A percentile compares a stretch with the other conserved stretches of the same genome.
These are phyloP conservation scores for Kandelia obovata DNA, from an alignment of 345 rosid genomes.

Conservation along the genomic window DNA sequence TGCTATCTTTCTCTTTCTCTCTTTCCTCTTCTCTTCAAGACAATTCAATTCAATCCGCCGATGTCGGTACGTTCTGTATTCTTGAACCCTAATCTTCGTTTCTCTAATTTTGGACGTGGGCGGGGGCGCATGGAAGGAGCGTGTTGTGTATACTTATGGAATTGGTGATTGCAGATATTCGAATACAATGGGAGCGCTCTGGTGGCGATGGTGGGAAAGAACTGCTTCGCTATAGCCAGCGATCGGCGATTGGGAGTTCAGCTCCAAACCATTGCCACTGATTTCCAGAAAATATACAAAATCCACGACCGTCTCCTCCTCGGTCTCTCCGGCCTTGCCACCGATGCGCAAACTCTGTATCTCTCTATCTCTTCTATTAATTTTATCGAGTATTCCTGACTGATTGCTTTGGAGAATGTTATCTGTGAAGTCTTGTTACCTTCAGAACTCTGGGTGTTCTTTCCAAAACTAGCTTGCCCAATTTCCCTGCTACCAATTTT, in stretches of 20 bases:
- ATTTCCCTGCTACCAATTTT: too few relatives aligned
- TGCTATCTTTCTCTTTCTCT: neutral
- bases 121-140: too few relatives aligned
- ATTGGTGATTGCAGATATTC: conserved; percentile 53
- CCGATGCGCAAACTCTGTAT: conserved; percentile 92
- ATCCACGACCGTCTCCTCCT: conserved; percentile 80
- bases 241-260: conserved; percentile 91
- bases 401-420: too few relatives aligned
- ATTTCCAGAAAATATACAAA: conserved; percentile 78
- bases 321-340: conserved; percentile 93
- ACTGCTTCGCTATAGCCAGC: conserved; percentile 97
- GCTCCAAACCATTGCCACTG: conserved; percentile 94
- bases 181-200: conserved; percentile 99
- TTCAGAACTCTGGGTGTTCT: too few relatives aligned
- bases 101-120: too few relatives aligned
- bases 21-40: neutral
- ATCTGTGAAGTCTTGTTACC: too few relatives aligned
- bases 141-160: neutral
- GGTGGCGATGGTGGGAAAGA: conserved; percentile 99
- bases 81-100: conserved; percentile 7
- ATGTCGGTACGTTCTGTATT: conserved; percentile 53
- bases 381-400: neutral
- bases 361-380: neutral
- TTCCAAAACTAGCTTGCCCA: too few relatives aligned
- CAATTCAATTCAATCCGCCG: neutral